These are phyloP conservation scores for Linum lewisii DNA, from an alignment of 345 rosid species.

Conservation along the genomic window DNA sequence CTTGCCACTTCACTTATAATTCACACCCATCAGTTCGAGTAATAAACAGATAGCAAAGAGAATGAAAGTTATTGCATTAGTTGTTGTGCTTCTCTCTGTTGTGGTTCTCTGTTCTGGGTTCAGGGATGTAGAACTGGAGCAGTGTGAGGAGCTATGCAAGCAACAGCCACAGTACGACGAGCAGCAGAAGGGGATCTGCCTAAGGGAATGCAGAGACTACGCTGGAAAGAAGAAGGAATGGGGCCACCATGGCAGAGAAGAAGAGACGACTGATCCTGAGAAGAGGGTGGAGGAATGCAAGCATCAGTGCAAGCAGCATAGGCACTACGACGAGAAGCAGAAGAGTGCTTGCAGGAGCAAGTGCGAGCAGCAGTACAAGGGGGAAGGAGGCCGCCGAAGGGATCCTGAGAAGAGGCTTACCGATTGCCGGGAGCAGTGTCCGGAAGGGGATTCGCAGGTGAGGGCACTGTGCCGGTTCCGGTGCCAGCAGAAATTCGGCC, in stretches of 20 bases:
- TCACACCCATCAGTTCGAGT: background rate
- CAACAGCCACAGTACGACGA: conserved; percentile 21
- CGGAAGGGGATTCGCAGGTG: conserved; percentile 2
- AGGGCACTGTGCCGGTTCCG: conserved; percentile 18
- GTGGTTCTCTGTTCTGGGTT: conserved; percentile 15
- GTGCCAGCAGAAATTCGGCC: conserved; percentile 19
- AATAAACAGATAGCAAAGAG: background rate
- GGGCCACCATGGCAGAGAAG: background rate
- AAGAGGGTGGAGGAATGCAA: background rate
- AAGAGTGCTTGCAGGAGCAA: background rate
- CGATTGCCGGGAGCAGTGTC: conserved; percentile 29
- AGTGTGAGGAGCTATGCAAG: conserved; percentile 42
- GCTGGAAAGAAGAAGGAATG: conserved; percentile 16
- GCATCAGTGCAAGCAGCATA: background rate
- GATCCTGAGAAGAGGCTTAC: conserved; percentile 16
- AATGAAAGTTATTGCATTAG: background rate
- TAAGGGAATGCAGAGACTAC: conserved; percentile 26
- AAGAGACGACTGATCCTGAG: background rate
- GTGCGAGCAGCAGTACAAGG: conserved; percentile 8
- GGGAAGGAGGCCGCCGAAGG: conserved; percentile 1
- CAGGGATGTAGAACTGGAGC: conserved; percentile 37
- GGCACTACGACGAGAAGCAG: background rate
- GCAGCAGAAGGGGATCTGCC: conserved; percentile 22
- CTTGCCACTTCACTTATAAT: background rate
- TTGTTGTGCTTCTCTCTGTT: conserved; percentile 15